A percentile compares a stretch with the other conserved stretches of the same genome.
Evolutionary conservation across 73 alveolate species (phyloP).

Genomic region (Stentor roeselii): DNA sequence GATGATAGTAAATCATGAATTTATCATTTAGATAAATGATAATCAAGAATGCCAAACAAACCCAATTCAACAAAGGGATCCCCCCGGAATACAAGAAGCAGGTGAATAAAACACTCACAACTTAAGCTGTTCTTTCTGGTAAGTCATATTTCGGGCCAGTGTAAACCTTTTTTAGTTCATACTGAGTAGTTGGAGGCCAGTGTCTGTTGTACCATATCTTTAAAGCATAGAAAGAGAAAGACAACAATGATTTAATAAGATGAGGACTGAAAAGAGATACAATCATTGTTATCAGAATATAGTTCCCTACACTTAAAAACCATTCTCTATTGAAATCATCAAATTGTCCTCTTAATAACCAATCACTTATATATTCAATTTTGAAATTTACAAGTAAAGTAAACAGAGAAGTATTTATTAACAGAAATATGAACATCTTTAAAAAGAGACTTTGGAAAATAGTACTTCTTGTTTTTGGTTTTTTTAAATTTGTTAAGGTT

Average conservation of each 20-base stretch:
- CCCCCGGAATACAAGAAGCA: slow-evolving; percentile 14
- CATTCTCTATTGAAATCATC: not conserved
- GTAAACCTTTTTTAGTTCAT: not conserved
- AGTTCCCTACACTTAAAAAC: not conserved
- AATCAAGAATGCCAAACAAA: not conserved
- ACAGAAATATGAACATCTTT: slow-evolving; percentile 49
- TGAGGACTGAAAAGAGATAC: not conserved
- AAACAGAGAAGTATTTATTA: slow-evolving; percentile 38
- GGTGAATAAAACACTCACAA: not conserved
- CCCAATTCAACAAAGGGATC: not conserved
- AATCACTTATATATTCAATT: not conserved
- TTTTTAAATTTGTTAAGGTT: slow-evolving; percentile 37
- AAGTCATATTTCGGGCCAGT: slow-evolving; percentile 13
- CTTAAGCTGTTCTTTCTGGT: not conserved
- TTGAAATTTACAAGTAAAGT: not conserved
- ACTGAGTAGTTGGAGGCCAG: not conserved
- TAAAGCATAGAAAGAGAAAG: not conserved
- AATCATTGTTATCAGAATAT: not conserved
- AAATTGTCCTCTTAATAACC: not conserved
- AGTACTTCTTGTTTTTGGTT: slow-evolving; percentile 32
- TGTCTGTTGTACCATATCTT: not conserved
- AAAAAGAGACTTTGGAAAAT: too few species aligned
- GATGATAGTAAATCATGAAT: not conserved
- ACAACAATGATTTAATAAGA: not conserved
- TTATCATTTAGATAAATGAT: not conserved